Conservation (phyloP, 1,284 basidiomycete genomes). For the Singerocomus inundabilis region DNA sequence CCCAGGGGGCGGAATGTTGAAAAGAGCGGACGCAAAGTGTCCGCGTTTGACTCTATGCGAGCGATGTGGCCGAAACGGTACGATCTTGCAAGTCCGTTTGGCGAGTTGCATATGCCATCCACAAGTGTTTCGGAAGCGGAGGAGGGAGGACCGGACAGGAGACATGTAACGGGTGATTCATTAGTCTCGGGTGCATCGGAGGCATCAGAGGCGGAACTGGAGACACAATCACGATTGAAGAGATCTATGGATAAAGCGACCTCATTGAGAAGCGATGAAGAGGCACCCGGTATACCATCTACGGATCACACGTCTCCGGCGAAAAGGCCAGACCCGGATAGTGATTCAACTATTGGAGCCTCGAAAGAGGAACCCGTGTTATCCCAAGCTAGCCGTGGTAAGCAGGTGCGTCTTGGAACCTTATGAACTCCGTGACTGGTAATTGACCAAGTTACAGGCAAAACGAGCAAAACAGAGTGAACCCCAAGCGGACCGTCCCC, state of each 20-base stretch:
- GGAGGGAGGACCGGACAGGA: conserved; percentile 48
- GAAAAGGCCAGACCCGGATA: conserved; percentile 61
- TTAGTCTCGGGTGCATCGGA: conserved; percentile 62
- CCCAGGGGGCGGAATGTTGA: conserved; percentile 61
- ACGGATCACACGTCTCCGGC: conserved; percentile 7
- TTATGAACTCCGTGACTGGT: background rate
- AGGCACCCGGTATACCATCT: conserved; percentile 7
- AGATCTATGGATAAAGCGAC: conserved; percentile 26
- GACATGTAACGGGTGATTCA: conserved; percentile 53
- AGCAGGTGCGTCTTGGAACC: conserved; percentile 26
- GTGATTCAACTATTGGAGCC: conserved; percentile 90
- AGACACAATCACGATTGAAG: conserved; percentile 23
- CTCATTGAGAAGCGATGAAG: conserved; percentile 23
- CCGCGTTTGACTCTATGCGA: conserved; percentile 66
- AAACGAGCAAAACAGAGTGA: conserved; percentile 24
- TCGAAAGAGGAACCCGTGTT: conserved; percentile 41
- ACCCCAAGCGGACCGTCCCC: conserved; percentile 15
- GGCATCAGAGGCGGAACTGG: conserved; percentile 48
- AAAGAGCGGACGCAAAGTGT: conserved; percentile 50
- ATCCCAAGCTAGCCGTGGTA: conserved; percentile 17
- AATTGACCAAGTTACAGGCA: conserved; percentile 11
- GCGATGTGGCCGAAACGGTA: conserved; percentile 66
- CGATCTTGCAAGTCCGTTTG: conserved; percentile 50
- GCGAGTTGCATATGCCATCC: conserved; percentile 55
- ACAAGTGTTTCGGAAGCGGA: conserved; percentile 78